Conservation (phyloP, 371 early-diverging fungal species). For the Lichtheimia corymbifera region DNA sequence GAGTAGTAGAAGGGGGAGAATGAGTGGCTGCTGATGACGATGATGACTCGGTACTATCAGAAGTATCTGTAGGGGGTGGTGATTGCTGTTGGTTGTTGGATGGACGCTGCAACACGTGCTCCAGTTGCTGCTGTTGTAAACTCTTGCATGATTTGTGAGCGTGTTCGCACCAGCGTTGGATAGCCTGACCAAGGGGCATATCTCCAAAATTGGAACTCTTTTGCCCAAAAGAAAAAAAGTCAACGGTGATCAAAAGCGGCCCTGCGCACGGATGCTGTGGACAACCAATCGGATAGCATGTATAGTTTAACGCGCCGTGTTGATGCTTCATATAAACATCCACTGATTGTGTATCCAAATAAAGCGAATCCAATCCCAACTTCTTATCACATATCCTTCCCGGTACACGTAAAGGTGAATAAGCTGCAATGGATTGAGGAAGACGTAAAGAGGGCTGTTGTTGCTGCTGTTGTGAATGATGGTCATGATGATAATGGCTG, state of each 20-base stretch:
- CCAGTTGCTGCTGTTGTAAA: conserved; percentile 7
- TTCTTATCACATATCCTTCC: conserved; percentile 44
- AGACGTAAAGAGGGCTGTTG: conserved; percentile 4
- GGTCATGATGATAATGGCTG: conserved; percentile 3
- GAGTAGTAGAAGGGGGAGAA: too few species aligned
- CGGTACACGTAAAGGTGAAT: conserved; percentile 31
- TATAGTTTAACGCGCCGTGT: conserved; percentile 52
- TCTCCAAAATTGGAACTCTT: conserved; percentile 33
- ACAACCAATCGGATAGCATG: conserved; percentile 52
- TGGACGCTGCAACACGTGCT: neutral
- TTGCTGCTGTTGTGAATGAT: conserved; percentile 1
- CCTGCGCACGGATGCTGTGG: conserved; percentile 59
- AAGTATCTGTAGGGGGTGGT: neutral
- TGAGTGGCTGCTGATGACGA: conserved; percentile 20
- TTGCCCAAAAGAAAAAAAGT: conserved; percentile 49
- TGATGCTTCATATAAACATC: conserved; percentile 62
- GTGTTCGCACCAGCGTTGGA: conserved; percentile 48
- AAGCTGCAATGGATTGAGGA: conserved; percentile 41
- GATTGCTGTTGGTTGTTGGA: too few species aligned
- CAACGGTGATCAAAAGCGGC: conserved; percentile 50
- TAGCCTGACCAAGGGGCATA: conserved; percentile 54
- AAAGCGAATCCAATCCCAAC: conserved; percentile 58
- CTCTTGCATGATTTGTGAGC: conserved; percentile 35
- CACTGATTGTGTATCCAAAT: conserved; percentile 58
- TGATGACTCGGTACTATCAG: neutral